phyloP scores from a whole-genome alignment of 2,329 filamentous ascomycete species.

The Xylariaceae sp. region DNA sequence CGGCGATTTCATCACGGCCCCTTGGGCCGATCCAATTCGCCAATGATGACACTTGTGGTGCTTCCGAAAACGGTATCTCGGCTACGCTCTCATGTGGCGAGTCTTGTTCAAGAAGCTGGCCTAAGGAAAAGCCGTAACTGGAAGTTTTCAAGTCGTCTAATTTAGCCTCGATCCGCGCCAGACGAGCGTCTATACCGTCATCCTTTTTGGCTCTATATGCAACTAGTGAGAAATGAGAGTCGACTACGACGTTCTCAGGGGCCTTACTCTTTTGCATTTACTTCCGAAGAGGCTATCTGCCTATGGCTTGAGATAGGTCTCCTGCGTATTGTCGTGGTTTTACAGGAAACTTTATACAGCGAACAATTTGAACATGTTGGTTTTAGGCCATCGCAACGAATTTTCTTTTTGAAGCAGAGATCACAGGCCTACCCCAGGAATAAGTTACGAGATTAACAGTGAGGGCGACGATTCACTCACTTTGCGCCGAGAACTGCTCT shows the following conservation, averaged over 20 bases:
- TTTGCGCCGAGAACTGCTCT: constrained; percentile 39
- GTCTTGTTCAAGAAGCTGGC: constrained; percentile 1
- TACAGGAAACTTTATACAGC: constrained; percentile 49
- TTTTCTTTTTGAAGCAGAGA: constrained; percentile 53
- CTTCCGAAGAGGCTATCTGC: constrained; percentile 15
- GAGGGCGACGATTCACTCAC: constrained; percentile 18
- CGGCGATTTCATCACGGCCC: neutral
- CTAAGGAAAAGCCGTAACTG: neutral
- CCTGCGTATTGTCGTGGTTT: constrained; percentile 40
- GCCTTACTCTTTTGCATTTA: constrained; percentile 6
- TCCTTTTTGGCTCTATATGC: neutral
- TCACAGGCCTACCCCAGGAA: constrained; percentile 43
- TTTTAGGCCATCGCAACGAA: constrained; percentile 53
- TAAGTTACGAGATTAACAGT: neutral
- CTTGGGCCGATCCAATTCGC: neutral
- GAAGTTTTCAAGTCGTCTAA: constrained; percentile 30
- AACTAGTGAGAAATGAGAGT: neutral
- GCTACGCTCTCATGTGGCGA: neutral
- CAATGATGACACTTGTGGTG: neutral
- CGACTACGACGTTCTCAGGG: neutral
- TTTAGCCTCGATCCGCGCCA: constrained; percentile 39
- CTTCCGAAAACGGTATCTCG: neutral
- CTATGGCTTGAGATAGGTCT: constrained; percentile 17
- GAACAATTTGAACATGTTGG: constrained; percentile 52
- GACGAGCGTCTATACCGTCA: constrained; percentile 32